These are phyloP conservation scores for Fomitiporia mediterranea DNA, from an alignment of 1,284 basidiomycete genomes.

Conservation along the genomic window DNA sequence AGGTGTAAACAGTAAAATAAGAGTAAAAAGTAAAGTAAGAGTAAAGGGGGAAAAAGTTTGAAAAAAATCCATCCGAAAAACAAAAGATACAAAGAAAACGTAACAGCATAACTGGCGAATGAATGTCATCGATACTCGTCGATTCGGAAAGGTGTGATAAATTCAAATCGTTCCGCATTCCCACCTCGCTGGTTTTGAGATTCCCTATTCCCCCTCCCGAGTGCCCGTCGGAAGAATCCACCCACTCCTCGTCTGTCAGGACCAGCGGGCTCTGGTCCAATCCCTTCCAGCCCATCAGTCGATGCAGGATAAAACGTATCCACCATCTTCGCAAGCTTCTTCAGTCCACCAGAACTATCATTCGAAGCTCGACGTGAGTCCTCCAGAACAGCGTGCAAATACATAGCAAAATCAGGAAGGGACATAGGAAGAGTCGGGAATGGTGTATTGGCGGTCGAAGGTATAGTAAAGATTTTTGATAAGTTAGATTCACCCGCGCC, in stretches of 20 bases:
- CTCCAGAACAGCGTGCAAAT: conserved; percentile 64
- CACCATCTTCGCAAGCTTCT: conserved; percentile 63
- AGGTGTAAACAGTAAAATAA: no score
- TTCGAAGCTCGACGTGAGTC: conserved; percentile 55
- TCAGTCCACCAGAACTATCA: conserved; percentile 54
- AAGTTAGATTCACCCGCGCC: conserved; percentile 49
- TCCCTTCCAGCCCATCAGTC: conserved; percentile 5
- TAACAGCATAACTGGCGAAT: not conserved
- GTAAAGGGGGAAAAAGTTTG: no score
- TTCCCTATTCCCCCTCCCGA: conserved; percentile 47
- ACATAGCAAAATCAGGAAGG: conserved; percentile 69
- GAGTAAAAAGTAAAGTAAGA: no score
- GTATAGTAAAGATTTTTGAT: conserved; percentile 67
- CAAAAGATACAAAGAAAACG: not conserved
- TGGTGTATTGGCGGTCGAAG: conserved; percentile 50
- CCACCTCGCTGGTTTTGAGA: conserved; percentile 38
- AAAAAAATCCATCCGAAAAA: no score
- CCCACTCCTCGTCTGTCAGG: conserved; percentile 36
- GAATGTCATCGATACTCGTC: conserved; percentile 30
- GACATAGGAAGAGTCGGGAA: conserved; percentile 66
- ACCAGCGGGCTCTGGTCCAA: conserved; percentile 6
- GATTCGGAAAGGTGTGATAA: conserved; percentile 67
- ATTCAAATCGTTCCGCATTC: conserved; percentile 72
- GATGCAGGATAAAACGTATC: conserved; percentile 51
- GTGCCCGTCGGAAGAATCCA: conserved; percentile 54